A percentile compares a stretch with the other conserved stretches of the same genome.
Conservation (phyloP, 169 alveolate genomes). For the Cyclospora cayetanensis region DNA sequence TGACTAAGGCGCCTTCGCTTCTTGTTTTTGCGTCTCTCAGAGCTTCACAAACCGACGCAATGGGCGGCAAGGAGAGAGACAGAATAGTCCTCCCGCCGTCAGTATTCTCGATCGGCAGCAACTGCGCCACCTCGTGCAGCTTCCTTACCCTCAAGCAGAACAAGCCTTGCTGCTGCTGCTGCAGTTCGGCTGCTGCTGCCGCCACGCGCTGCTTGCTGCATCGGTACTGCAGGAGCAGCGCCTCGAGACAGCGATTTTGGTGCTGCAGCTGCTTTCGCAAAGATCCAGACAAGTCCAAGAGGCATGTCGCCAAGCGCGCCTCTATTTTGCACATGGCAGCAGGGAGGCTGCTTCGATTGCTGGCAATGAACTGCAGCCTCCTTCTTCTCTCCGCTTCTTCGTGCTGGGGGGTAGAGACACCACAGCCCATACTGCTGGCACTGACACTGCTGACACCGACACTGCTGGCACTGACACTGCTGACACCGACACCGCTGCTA, state of each 20-base stretch:
- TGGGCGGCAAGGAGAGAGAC: not conserved
- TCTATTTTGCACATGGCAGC: too few species aligned
- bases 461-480: not conserved
- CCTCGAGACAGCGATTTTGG: not conserved
- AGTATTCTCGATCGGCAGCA: constrained; percentile 36
- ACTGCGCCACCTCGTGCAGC: constrained; percentile 34
- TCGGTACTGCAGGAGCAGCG: constrained; percentile 36
- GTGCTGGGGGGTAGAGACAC: too few species aligned
- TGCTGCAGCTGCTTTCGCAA: constrained; percentile 24
- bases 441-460: not conserved
- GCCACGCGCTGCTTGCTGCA: constrained; percentile 29
- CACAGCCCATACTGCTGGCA: too few species aligned
- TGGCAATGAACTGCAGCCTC: too few species aligned
- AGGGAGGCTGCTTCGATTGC: too few species aligned
- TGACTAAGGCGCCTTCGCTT: not conserved
- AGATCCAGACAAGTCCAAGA: too few species aligned
- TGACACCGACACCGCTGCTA: constrained; percentile 2
- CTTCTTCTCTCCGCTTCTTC: too few species aligned
- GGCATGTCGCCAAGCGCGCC: too few species aligned
- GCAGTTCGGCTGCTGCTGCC: constrained; percentile 49
- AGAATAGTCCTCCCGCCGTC: constrained; percentile 1
- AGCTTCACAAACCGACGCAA: not conserved
- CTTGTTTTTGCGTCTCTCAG: not conserved
- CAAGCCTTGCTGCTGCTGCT: constrained; percentile 55
- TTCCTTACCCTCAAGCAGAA: not conserved